Evolutionary conservation across 2,329 filamentous ascomycete genomes (phyloP).

Genomic region (Rhexocercosporidium sp.): DNA sequence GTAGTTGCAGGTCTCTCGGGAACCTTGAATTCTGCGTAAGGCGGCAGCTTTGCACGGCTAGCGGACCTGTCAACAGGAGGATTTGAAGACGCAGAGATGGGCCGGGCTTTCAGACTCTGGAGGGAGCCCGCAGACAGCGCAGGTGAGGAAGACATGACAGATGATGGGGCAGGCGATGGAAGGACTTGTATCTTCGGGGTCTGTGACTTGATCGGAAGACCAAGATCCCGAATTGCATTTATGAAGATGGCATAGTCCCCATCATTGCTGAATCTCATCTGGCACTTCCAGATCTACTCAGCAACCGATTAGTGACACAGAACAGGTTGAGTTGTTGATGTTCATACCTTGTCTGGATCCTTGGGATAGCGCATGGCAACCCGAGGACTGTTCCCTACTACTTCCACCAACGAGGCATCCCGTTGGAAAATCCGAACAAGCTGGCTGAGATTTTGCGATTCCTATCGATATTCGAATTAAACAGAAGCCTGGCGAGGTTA

Average conservation of each 20-base stretch:
- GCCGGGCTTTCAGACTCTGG: background rate
- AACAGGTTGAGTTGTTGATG: background rate
- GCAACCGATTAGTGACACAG: slow-evolving; percentile 1
- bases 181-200: background rate
- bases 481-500: background rate
- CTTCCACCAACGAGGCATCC: slow-evolving; percentile 37
- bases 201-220: slow-evolving; percentile 31
- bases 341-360: slow-evolving; percentile 32
- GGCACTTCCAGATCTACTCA: slow-evolving; percentile 48
- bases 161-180: background rate
- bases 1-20: slow-evolving; percentile 11
- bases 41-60: no score
- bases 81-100: slow-evolving; percentile 1
- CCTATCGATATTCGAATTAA: slow-evolving; percentile 28
- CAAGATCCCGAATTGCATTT: slow-evolving; percentile 42
- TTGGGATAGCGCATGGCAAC: slow-evolving; percentile 45
- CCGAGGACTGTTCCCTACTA: slow-evolving; percentile 41
- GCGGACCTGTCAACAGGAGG: background rate
- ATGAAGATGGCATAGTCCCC: slow-evolving; percentile 42
- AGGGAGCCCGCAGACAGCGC: background rate
- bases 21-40: slow-evolving; percentile 1
- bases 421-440: slow-evolving; percentile 30
- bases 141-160: background rate
- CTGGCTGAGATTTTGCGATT: slow-evolving; percentile 39
- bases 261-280: slow-evolving; percentile 48